Percentiles rank a stretch among this genome's conserved stretches.
phyloP scores from a whole-genome alignment of 768 basidiomycete genomes.

The Suillus clintonianus region DNA sequence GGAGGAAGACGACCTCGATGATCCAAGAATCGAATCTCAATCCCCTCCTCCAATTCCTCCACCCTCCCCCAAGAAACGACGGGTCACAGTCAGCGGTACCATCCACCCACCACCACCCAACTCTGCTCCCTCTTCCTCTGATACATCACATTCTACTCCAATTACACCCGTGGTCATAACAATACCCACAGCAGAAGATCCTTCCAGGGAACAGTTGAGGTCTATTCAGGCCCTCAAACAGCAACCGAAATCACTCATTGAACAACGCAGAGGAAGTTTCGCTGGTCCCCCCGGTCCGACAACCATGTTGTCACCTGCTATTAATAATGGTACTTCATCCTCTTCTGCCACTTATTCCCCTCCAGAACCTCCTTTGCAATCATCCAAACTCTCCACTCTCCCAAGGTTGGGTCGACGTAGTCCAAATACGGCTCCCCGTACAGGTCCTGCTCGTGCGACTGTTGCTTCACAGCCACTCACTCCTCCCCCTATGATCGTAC shows the following conservation, averaged over 20 bases:
- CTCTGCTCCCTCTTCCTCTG: slow-evolving; percentile 40
- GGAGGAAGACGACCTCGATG: slow-evolving; percentile 60
- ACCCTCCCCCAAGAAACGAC: slow-evolving; percentile 60
- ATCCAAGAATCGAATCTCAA: slow-evolving; percentile 37
- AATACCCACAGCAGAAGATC: slow-evolving; percentile 60
- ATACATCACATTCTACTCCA: slow-evolving; percentile 52
- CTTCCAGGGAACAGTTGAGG: slow-evolving; percentile 44
- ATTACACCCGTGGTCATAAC: slow-evolving; percentile 71
- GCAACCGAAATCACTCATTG: slow-evolving; percentile 70
- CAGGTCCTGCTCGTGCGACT: slow-evolving; percentile 27
- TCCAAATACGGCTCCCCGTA: slow-evolving; percentile 33
- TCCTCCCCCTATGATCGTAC: slow-evolving; percentile 25
- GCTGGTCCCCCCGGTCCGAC: slow-evolving; percentile 29
- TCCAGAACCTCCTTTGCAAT: slow-evolving; percentile 24
- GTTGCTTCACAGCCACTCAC: slow-evolving; percentile 23
- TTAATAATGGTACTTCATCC: slow-evolving; percentile 15
- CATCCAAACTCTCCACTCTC: slow-evolving; percentile 26
- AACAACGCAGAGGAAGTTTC: slow-evolving; percentile 66
- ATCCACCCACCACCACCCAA: slow-evolving; percentile 51
- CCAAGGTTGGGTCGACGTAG: slow-evolving; percentile 39
- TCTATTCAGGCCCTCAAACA: slow-evolving; percentile 66
- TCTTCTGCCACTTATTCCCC: slow-evolving; percentile 28
- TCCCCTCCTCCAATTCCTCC: slow-evolving; percentile 32
- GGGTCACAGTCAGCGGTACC: slow-evolving; percentile 68
- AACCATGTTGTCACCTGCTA: slow-evolving; percentile 33